Conservation (phyloP, 768 basidiomycete genomes). For the Tephrocybe sp. region DNA sequence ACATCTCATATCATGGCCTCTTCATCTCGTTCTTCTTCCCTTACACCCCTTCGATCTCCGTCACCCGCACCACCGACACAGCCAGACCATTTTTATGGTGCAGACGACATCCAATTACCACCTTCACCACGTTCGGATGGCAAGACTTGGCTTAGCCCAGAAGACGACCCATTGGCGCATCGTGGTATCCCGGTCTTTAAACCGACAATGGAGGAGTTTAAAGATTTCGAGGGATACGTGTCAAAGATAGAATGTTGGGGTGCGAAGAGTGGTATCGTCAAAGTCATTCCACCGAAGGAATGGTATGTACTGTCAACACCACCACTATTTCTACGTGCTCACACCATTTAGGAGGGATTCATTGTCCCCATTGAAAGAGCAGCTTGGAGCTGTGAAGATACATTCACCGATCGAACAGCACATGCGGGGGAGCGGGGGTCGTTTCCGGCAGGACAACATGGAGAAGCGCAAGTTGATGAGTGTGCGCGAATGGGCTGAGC, state of each 20-base stretch:
- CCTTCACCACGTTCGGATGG: slow-evolving; percentile 65
- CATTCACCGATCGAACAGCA: slow-evolving; percentile 91
- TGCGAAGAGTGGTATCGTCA: slow-evolving; percentile 85
- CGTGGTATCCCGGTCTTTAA: slow-evolving; percentile 97
- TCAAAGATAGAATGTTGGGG: slow-evolving; percentile 89
- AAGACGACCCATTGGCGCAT: slow-evolving; percentile 74
- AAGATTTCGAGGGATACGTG: slow-evolving; percentile 91
- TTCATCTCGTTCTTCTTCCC: slow-evolving; percentile 36
- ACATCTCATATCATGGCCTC: slow-evolving; percentile 34
- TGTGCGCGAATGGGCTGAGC: slow-evolving; percentile 84
- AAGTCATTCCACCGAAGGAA: slow-evolving; percentile 92
- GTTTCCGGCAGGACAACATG: slow-evolving; percentile 89
- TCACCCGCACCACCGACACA: slow-evolving; percentile 56
- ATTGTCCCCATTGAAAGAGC: slow-evolving; percentile 68
- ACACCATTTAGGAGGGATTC: slow-evolving; percentile 54
- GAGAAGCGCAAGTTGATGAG: slow-evolving; percentile 84
- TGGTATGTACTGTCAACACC: slow-evolving; percentile 48
- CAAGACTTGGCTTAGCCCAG: slow-evolving; percentile 69
- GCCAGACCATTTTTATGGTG: slow-evolving; percentile 82
- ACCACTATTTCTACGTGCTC: neutral
- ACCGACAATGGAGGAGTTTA: slow-evolving; percentile 89
- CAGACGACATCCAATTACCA: slow-evolving; percentile 44
- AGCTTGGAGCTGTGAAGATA: slow-evolving; percentile 74
- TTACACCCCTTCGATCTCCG: slow-evolving; percentile 51
- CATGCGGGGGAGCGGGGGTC: slow-evolving; percentile 82